Base-by-base conservation (phyloP, 345 rosid genomes). In the Limnanthes douglasii region DNA sequence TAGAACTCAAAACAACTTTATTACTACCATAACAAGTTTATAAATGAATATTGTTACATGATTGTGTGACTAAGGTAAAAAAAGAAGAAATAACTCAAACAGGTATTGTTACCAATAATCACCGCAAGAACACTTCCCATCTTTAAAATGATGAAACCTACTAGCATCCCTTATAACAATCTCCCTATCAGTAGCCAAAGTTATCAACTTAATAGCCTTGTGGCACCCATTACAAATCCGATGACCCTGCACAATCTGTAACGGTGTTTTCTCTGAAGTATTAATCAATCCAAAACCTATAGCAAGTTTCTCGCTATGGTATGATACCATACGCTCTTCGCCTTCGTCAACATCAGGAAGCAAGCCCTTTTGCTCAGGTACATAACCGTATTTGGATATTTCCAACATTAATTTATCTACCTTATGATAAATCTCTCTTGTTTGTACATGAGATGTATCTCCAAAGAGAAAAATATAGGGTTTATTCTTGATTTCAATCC, bases 31-130 rank as follows among this genome's bases (percentile, higher is more conserved):
- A n/a, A n/a, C n/a, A n/a, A n/a, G n/a, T n/a, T n/a, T n/a, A n/a
- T n/a, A n/a, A n/a, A n/a, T n/a, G n/a, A n/a, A n/a, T n/a, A n/a
- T n/a, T n/a, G n/a, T n/a, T n/a, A n/a, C n/a, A n/a, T n/a, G n/a
- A n/a, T n/a, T n/a, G n/a, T n/a, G n/a, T n/a, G n/a, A n/a, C n/a
- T n/a, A n/a, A n/a, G n/a, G n/a, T n/a, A n/a, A n/a, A n/a, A n/a
- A n/a, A n/a, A n/a, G n/a, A n/a, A n/a, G n/a, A n/a, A n/a, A n/a
- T n/a, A n/a, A n/a, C n/a, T n/a, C n/a, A n/a, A n/a, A n/a, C n/a
- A n/a, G n/a, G n/a, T n/a, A n/a, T n/a, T n/a, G n/a, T n/a, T 71
- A 82, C 97, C 97, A 86, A 43, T 86, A 86, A 48, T 70, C 93
- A 44, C 88, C 82, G 45, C 95, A 86, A 45, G 93, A 82, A 63